These are phyloP conservation scores for Fragaria vesca DNA, from an alignment of 306 rosid genomes.

Conservation along the genomic window DNA sequence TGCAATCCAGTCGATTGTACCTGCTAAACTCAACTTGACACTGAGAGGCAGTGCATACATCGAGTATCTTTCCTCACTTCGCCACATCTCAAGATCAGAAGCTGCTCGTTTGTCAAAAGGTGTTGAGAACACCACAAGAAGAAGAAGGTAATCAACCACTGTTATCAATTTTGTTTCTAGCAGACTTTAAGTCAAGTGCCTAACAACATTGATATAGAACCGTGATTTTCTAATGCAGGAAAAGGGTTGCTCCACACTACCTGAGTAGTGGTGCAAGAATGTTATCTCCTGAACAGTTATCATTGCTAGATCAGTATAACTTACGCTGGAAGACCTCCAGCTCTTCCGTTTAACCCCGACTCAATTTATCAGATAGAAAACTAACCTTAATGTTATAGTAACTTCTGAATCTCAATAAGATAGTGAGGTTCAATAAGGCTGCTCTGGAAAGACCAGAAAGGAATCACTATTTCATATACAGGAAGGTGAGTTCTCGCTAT, in stretches of 20 bases:
- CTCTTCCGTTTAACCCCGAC: conserved; percentile 20
- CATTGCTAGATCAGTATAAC: conserved; percentile 50
- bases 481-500: background rate
- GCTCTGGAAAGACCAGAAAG: background rate
- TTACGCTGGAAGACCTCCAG: conserved; percentile 34
- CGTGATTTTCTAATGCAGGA: conserved; percentile 45
- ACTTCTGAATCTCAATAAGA: background rate
- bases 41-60: conserved; percentile 45
- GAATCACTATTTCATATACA: background rate
- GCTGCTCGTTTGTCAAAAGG: conserved; percentile 54
- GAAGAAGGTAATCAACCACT: conserved; percentile 52
- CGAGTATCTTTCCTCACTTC: conserved; percentile 74
- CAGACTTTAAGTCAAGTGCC: conserved; percentile 10
- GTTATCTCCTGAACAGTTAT: conserved; percentile 67
- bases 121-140: conserved; percentile 34
- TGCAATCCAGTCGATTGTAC: conserved; percentile 51
- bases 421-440: background rate
- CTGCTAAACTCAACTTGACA: conserved; percentile 45
- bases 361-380: conserved; percentile 28
- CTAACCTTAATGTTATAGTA: conserved; percentile 15
- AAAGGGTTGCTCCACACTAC: conserved; percentile 61
- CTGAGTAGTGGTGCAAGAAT: conserved; percentile 49
- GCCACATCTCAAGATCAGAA: conserved; percentile 70
- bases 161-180: conserved; percentile 13
- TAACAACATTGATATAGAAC: conserved; percentile 20